A percentile compares a stretch with the other conserved stretches of the same genome.
Evolutionary conservation across 208 protist genomes (phyloP).

Genomic region (Baffinella frigidus): DNA sequence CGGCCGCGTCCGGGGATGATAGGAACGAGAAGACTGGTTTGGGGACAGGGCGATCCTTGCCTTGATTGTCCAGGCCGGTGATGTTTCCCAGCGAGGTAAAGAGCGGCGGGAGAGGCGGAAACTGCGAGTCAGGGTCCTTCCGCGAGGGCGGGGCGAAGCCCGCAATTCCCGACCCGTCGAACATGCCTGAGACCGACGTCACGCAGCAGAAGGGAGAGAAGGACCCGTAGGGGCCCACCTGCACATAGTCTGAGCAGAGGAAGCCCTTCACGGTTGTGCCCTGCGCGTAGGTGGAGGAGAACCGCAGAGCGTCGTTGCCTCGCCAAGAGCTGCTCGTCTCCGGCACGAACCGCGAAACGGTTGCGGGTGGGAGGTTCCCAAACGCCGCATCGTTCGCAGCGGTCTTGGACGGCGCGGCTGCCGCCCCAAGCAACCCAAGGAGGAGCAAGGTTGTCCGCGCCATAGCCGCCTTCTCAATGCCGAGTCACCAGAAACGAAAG

Average conservation of each 20-base stretch:
- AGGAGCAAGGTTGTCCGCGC: no score
- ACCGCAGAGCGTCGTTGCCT: slow-evolving; percentile 49
- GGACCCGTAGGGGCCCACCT: not conserved
- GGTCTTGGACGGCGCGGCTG: no score
- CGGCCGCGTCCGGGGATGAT: slow-evolving; percentile 27
- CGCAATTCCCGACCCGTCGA: slow-evolving; percentile 56
- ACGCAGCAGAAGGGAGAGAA: slow-evolving; percentile 61
- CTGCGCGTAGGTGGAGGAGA: slow-evolving; percentile 55
- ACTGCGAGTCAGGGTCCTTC: slow-evolving; percentile 23
- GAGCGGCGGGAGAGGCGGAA: slow-evolving; percentile 47
- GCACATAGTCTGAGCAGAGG: slow-evolving; percentile 52
- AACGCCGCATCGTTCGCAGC: no score
- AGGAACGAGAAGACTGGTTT: slow-evolving; percentile 31
- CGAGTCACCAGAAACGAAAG: no score
- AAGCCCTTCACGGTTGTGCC: slow-evolving; percentile 49
- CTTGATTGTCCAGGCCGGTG: slow-evolving; percentile 1
- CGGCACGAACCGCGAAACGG: slow-evolving; percentile 48
- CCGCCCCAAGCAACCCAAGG: no score
- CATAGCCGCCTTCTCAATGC: no score
- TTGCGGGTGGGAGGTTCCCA: slow-evolving; percentile 38
- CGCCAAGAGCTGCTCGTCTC: slow-evolving; percentile 39
- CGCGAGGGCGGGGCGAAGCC: slow-evolving; percentile 21
- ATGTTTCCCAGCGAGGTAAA: slow-evolving; percentile 55
- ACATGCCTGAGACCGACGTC: slow-evolving; percentile 55
- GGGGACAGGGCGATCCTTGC: not conserved